Evolutionary conservation across 176 grass and related monocot species (phyloP).

Genomic region (Hordeum marinum): DNA sequence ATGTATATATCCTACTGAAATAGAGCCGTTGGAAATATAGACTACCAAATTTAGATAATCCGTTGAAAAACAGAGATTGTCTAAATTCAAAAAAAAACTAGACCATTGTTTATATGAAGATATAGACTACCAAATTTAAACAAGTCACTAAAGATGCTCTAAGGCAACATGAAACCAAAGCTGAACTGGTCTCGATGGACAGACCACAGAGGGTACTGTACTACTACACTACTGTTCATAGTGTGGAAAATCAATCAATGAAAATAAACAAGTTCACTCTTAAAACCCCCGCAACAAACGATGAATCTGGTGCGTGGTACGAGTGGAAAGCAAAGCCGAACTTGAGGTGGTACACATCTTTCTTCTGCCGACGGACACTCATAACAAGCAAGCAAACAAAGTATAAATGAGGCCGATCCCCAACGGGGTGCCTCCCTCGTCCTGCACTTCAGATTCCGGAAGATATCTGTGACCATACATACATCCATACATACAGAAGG

Average conservation of each 20-base stretch:
- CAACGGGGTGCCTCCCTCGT: background rate
- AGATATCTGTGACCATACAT: background rate
- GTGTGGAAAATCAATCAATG: background rate
- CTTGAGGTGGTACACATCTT: background rate
- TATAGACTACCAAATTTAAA: too few relatives aligned
- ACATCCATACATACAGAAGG: too few relatives aligned
- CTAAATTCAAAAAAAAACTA: too few relatives aligned
- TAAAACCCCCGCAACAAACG: too few relatives aligned
- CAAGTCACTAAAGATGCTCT: too few relatives aligned
- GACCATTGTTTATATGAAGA: too few relatives aligned
- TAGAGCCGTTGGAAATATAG: too few relatives aligned
- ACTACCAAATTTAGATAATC: too few relatives aligned
- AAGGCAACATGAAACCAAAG: background rate
- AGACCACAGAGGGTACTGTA: background rate
- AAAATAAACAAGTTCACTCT: background rate
- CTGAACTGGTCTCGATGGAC: background rate
- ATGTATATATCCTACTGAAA: too few relatives aligned
- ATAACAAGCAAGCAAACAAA: background rate
- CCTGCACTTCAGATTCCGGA: constrained; percentile 4
- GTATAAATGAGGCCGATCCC: background rate
- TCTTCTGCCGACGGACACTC: background rate
- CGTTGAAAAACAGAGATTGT: too few relatives aligned
- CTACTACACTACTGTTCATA: background rate
- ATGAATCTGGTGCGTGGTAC: background rate
- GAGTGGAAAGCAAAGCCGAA: constrained; percentile 16